Conservation (phyloP, 805 yeast species). For the Hanseniaspora meyeri region DNA sequence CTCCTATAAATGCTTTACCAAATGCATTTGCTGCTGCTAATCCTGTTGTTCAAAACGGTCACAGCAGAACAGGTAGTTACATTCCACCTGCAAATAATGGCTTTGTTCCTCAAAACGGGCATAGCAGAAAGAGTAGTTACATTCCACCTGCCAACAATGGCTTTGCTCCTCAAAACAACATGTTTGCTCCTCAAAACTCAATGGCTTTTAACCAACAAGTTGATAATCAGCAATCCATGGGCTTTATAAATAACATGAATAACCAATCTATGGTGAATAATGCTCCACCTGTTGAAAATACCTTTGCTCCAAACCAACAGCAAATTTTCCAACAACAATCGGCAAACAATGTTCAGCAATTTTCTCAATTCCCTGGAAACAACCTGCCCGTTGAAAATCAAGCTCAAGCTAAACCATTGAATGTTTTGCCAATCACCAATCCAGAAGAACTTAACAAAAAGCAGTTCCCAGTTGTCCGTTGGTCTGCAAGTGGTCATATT, state of each 20-base stretch:
- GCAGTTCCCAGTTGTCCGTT: slow-evolving; percentile 67
- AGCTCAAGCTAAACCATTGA: not conserved
- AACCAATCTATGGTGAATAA: not conserved
- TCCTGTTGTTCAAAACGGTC: not conserved
- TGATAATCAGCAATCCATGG: not conserved
- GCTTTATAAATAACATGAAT: not conserved
- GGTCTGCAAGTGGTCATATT: slow-evolving; percentile 40
- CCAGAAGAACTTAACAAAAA: slow-evolving; percentile 22
- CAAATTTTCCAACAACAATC: not conserved
- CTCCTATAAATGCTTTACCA: not conserved
- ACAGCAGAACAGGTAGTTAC: not conserved
- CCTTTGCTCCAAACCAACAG: not conserved
- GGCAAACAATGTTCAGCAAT: not conserved
- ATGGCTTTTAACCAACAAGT: not conserved
- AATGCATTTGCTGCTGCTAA: not conserved
- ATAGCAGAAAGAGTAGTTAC: not conserved
- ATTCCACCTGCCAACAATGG: not conserved
- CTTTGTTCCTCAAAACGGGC: not conserved
- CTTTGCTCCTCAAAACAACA: not conserved
- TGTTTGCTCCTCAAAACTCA: not conserved
- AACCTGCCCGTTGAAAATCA: not conserved
- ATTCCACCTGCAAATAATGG: not conserved
- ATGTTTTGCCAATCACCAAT: not conserved
- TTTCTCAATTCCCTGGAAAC: not conserved
- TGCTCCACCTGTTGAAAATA: not conserved